Evolutionary conservation across 2,329 filamentous ascomycete genomes (phyloP).

Genomic region (Microcyclosporella mali): DNA sequence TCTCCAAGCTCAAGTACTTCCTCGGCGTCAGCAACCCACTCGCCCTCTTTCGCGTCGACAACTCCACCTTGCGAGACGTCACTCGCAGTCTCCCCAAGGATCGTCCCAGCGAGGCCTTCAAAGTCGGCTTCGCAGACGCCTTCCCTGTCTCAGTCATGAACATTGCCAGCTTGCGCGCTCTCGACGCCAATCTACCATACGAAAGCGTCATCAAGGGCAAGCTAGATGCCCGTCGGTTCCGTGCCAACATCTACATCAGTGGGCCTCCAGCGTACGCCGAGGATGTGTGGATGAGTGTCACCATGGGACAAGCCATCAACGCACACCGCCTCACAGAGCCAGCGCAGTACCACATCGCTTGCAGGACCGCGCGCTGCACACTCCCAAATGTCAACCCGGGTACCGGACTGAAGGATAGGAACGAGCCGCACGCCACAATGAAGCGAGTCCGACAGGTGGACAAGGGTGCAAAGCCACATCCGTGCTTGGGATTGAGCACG

Average conservation of each 20-base stretch:
- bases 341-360: slow-evolving; percentile 48
- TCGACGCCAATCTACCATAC: slow-evolving; percentile 52
- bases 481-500: slow-evolving; percentile 31
- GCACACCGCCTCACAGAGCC: background rate
- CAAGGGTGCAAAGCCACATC: slow-evolving; percentile 27
- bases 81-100: slow-evolving; percentile 54
- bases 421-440: slow-evolving; percentile 29
- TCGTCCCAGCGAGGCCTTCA: slow-evolving; percentile 55
- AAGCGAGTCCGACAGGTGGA: slow-evolving; percentile 26
- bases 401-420: slow-evolving; percentile 43
- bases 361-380: slow-evolving; percentile 63
- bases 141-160: slow-evolving; percentile 66
- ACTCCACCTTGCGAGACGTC: slow-evolving; percentile 50
- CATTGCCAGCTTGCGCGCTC: slow-evolving; percentile 56
- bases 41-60: slow-evolving; percentile 61
- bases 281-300: slow-evolving; percentile 61
- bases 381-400: slow-evolving; percentile 63
- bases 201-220: slow-evolving; percentile 41
- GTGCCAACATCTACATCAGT: slow-evolving; percentile 65
- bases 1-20: slow-evolving; percentile 57
- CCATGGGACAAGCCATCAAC: slow-evolving; percentile 33
- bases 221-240: slow-evolving; percentile 59
- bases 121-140: slow-evolving; percentile 64
- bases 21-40: slow-evolving; percentile 62
- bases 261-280: slow-evolving; percentile 61